phyloP scores from a whole-genome alignment of 805 yeast genomes.

The Groenewaldozyma tartarivorans region DNA sequence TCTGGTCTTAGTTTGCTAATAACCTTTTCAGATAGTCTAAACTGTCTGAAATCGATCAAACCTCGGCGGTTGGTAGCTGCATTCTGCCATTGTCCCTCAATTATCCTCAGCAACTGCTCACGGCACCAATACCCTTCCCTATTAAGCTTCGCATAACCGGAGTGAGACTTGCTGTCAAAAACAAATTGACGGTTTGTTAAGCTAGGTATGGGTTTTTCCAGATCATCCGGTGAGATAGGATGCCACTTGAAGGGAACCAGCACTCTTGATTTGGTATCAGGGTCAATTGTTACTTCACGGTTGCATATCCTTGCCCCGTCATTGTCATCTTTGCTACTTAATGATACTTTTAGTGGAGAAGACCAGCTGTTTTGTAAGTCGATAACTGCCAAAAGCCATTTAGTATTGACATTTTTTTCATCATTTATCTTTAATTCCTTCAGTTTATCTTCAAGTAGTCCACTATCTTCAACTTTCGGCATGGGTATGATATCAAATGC shows the following conservation, averaged over 20 bases:
- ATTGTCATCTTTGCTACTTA: conserved; percentile 12
- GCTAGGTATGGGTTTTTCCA: conserved; percentile 57
- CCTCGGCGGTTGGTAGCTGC: conserved; percentile 35
- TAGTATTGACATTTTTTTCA: conserved; percentile 16
- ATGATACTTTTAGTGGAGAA: conserved; percentile 31
- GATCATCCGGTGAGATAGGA: conserved; percentile 32
- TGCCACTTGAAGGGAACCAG: conserved; percentile 62
- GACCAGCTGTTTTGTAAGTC: conserved; percentile 82
- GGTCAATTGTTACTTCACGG: conserved; percentile 27
- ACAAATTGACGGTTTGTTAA: conserved; percentile 62
- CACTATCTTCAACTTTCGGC: conserved; percentile 3
- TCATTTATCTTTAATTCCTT: conserved; percentile 9
- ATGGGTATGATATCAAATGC: conserved; percentile 60
- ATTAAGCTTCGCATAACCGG: conserved; percentile 48
- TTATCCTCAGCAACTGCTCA: conserved; percentile 45
- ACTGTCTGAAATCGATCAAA: conserved; percentile 52
- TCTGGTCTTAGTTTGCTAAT: conserved; percentile 35
- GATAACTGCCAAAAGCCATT: conserved; percentile 50
- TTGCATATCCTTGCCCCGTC: conserved; percentile 5
- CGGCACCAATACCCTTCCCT: conserved; percentile 76
- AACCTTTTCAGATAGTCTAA: conserved; percentile 56
- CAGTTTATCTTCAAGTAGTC: conserved; percentile 3
- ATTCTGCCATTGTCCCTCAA: conserved; percentile 60
- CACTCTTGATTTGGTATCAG: conserved; percentile 46
- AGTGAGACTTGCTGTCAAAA: conserved; percentile 34